Base-by-base conservation (phyloP, 768 basidiomycete species). In the Pleurotus djamor region DNA sequence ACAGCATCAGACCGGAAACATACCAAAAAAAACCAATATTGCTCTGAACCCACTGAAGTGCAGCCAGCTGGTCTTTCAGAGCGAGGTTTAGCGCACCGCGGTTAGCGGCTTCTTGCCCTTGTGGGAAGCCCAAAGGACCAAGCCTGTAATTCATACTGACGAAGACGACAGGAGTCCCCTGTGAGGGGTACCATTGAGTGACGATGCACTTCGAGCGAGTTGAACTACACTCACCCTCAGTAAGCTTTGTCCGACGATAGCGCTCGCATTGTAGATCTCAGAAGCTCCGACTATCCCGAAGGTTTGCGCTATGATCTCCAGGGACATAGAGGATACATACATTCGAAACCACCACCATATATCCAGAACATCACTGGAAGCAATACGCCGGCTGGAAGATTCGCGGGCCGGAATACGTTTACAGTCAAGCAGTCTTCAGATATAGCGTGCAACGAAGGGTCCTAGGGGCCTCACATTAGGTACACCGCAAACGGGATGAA, bases 11-110 rank as follows among this genome's bases (percentile, higher is more conserved):
- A 16, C 35, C 17, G 14, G 13, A 21, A 9, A 38, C 28, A 34
- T n/a, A 12, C 85, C 84, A 63, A 87, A 88, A 88, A 0, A 69
- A 64, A 35, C 65, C 71, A 55, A 87, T 84, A 61, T 88, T 80
- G 41, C 72, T 63, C 58, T 86, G 81, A 0, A 87, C 77, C 85
- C 80, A 82, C 50, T 69, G 58, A 2, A 81, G 66, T 2, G 77
- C 80, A 6, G 69, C 60, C 28, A 76, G 59, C 57, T 79, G 72
- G 60, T 82, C 79, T 33, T 65, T 72, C 9, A 82, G 55, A 4
- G 69, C 79, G 45, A 80, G 66, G 61, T 80, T 80, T 28, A 78
- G 67, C 1, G 72, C 68, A 9, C 68, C 73, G 5, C 61, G 62
- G 10, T 64, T 51, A n/a, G 66, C 67, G 4, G 78, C 79, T 62